Evolutionary conservation across 208 protist genomes (phyloP).

Genomic region (Trypanosoma boissoni): DNA sequence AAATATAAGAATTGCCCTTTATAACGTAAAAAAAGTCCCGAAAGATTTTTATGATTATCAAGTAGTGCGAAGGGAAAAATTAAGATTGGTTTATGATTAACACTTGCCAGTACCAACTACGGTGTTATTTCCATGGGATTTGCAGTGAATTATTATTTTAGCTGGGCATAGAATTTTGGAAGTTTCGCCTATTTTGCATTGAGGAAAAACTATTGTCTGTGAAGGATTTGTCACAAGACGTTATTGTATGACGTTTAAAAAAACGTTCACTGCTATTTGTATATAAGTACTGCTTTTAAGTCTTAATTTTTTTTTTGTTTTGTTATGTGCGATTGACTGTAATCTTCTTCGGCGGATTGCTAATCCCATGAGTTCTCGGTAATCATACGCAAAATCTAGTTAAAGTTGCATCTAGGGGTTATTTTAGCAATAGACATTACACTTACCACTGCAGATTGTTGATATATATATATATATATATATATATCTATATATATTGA

Average conservation of each 20-base stretch:
- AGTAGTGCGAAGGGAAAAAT: constrained; percentile 40
- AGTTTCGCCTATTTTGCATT: constrained; percentile 52
- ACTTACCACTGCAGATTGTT: neutral
- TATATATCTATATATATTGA: constrained; percentile 4
- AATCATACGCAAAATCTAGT: constrained; percentile 62
- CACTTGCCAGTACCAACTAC: constrained; percentile 61
- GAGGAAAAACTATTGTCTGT: constrained; percentile 49
- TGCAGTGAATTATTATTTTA: constrained; percentile 72
- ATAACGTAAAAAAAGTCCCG: constrained; percentile 33
- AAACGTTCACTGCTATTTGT: constrained; percentile 74
- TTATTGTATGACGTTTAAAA: constrained; percentile 82
- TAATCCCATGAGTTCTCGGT: constrained; percentile 46
- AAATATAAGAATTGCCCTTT: constrained; percentile 62
- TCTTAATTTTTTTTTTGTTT: constrained; percentile 69
- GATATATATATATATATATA: neutral
- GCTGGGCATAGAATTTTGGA: constrained; percentile 77
- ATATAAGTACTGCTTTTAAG: constrained; percentile 57
- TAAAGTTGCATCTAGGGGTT: constrained; percentile 73
- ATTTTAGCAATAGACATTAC: constrained; percentile 66
- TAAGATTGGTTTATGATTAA: constrained; percentile 54
- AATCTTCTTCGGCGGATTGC: constrained; percentile 79
- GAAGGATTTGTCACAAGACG: constrained; percentile 55
- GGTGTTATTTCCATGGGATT: constrained; percentile 61
- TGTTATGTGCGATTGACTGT: constrained; percentile 76
- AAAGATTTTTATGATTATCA: constrained; percentile 33